Conservation (phyloP, 1,284 basidiomycete genomes). For the Boletus smithii region DNA sequence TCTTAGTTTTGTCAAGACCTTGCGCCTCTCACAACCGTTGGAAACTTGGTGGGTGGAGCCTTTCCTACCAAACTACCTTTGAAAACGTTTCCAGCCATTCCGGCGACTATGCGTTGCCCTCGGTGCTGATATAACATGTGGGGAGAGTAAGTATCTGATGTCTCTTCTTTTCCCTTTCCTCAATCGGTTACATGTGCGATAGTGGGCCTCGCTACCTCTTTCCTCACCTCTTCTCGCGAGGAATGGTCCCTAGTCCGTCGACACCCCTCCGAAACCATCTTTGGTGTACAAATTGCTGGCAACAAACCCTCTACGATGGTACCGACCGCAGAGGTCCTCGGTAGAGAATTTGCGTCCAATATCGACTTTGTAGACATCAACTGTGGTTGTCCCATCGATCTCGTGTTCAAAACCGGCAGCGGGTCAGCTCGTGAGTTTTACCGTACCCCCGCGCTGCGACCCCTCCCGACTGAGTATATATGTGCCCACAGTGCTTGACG, state of each 20-base stretch:
- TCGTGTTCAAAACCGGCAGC: slow-evolving; percentile 90
- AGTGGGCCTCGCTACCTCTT: slow-evolving; percentile 84
- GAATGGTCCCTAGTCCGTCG: slow-evolving; percentile 89
- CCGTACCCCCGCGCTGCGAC: neutral
- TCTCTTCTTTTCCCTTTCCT: neutral
- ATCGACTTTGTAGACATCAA: slow-evolving; percentile 95
- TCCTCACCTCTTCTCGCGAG: slow-evolving; percentile 79
- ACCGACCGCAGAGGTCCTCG: slow-evolving; percentile 82
- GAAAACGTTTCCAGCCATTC: slow-evolving; percentile 68
- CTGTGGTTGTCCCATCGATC: slow-evolving; percentile 95
- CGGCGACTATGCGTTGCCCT: slow-evolving; percentile 82
- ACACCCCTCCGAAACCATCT: slow-evolving; percentile 85
- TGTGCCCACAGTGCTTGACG: slow-evolving; percentile 66
- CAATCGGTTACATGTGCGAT: slow-evolving; percentile 1
- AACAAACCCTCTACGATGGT: slow-evolving; percentile 76
- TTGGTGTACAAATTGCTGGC: slow-evolving; percentile 87
- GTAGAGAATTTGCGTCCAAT: slow-evolving; percentile 58
- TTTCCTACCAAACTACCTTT: neutral
- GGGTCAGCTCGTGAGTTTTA: slow-evolving; percentile 74
- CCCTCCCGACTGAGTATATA: neutral
- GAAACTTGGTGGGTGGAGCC: slow-evolving; percentile 69
- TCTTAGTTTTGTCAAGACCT: slow-evolving; percentile 54
- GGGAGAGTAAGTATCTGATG: slow-evolving; percentile 65
- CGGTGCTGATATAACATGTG: slow-evolving; percentile 93
- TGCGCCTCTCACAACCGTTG: slow-evolving; percentile 93